Evolutionary conservation across 331 rosid genomes (phyloP).

Genomic region (Spiraea crenata): DNA sequence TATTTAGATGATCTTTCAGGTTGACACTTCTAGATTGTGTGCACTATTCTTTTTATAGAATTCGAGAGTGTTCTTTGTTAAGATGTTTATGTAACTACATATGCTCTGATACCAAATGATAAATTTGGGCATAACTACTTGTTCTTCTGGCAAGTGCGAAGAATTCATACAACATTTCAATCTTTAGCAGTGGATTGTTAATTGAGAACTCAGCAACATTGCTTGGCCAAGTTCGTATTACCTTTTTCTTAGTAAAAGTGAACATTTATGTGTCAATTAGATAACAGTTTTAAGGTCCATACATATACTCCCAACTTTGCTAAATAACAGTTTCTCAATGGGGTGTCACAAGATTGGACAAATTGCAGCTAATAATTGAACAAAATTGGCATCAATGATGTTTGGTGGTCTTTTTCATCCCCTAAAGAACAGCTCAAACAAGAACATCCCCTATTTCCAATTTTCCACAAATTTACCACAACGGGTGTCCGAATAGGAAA

Average conservation of each 20-base stretch:
- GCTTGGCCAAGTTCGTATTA: not conserved
- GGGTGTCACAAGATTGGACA: slow-evolving; percentile 38
- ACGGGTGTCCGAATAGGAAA: slow-evolving; percentile 43
- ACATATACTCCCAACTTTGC: not conserved
- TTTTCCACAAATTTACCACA: slow-evolving; percentile 28
- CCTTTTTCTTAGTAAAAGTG: not conserved
- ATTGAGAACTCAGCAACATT: not conserved
- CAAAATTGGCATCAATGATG: slow-evolving; percentile 31
- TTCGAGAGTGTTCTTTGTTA: no score
- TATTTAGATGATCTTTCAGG: no score
- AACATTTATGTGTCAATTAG: not conserved
- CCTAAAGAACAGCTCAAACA: slow-evolving; percentile 17
- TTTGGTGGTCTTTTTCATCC: slow-evolving; percentile 2
- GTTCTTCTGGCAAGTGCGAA: no score
- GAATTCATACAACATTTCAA: not conserved
- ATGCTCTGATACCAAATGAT: no score
- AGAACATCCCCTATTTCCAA: slow-evolving; percentile 12
- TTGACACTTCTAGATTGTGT: no score
- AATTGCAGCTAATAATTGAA: slow-evolving; percentile 1
- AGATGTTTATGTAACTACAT: no score
- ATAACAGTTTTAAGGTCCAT: not conserved
- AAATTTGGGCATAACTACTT: no score
- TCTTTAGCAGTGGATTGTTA: not conserved
- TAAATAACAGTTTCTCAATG: not conserved
- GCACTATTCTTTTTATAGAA: no score